Evolutionary conservation across 345 rosid genomes (phyloP).

Genomic region (Arabis alpina): DNA sequence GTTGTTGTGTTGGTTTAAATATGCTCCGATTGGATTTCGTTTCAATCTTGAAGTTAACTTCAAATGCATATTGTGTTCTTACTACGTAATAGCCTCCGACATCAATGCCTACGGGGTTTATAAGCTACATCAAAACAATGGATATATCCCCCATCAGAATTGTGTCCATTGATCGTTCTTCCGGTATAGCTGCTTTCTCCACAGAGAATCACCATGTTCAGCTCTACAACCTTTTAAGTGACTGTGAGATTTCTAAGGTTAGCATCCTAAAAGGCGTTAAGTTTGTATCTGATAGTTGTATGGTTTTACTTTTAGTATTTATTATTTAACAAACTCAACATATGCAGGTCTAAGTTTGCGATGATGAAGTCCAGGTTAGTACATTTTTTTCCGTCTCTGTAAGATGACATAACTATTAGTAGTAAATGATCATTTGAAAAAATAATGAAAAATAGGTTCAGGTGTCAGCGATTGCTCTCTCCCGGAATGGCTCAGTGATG

Average conservation of each 20-base stretch:
- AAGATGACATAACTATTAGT: no score
- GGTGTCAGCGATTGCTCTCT: conserved; percentile 64
- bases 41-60: conserved; percentile 4
- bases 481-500: conserved; percentile 71
- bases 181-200: conserved; percentile 70
- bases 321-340: conserved; percentile 8
- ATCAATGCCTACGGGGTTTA: conserved; percentile 45
- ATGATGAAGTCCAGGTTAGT: conserved; percentile 67
- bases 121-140: conserved; percentile 19
- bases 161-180: conserved; percentile 57
- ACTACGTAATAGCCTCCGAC: conserved; percentile 57
- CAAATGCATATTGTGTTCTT: conserved; percentile 28
- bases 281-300: neutral
- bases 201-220: conserved; percentile 70
- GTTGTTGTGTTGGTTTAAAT: conserved; percentile 5
- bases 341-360: conserved; percentile 79
- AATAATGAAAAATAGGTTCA: conserved; percentile 49
- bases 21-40: neutral
- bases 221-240: conserved; percentile 71
- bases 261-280: conserved; percentile 10
- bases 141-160: conserved; percentile 36
- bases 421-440: conserved; percentile 13
- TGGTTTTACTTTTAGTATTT: conserved; percentile 16
- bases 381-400: no score
- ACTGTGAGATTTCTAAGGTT: conserved; percentile 76